These are phyloP conservation scores for Westerdykella aurantiaca DNA, from an alignment of 2,329 filamentous ascomycete genomes.

Conservation along the genomic window DNA sequence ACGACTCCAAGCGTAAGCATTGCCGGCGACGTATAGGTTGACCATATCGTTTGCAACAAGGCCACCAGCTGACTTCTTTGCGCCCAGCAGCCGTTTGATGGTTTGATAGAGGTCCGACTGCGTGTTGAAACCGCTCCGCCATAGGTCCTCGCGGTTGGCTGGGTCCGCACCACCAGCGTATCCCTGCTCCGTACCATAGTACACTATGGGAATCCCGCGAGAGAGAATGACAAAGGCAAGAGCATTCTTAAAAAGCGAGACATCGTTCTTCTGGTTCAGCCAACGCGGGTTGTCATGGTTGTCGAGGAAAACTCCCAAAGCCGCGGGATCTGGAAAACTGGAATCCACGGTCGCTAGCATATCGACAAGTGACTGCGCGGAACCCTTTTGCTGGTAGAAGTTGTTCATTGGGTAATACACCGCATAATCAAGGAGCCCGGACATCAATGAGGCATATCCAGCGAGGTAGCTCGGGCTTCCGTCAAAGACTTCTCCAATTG, in stretches of 20 bases:
- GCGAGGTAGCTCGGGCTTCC: slow-evolving; percentile 49
- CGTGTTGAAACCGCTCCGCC: slow-evolving; percentile 34
- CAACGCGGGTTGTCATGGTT: slow-evolving; percentile 40
- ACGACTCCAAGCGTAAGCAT: slow-evolving; percentile 45
- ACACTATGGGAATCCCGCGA: slow-evolving; percentile 38
- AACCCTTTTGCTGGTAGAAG: slow-evolving; percentile 31
- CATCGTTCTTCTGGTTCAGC: slow-evolving; percentile 32
- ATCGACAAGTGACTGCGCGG: slow-evolving; percentile 29
- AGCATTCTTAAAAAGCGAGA: slow-evolving; percentile 35
- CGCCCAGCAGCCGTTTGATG: slow-evolving; percentile 21
- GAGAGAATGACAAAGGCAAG: slow-evolving; percentile 35
- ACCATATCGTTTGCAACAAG: slow-evolving; percentile 42
- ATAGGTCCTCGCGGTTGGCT: slow-evolving; percentile 38
- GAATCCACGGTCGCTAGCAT: slow-evolving; percentile 31
- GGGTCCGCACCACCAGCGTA: slow-evolving; percentile 36
- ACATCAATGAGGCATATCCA: slow-evolving; percentile 51
- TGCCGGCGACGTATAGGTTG: slow-evolving; percentile 40
- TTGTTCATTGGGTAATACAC: slow-evolving; percentile 40
- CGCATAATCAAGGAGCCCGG: slow-evolving; percentile 58
- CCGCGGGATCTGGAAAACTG: slow-evolving; percentile 29
- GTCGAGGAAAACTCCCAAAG: slow-evolving; percentile 36
- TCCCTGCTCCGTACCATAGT: slow-evolving; percentile 37
- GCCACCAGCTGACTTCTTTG: slow-evolving; percentile 37
- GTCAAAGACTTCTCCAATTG: slow-evolving; percentile 56
- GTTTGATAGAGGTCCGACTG: slow-evolving; percentile 23